Evolutionary conservation across 1,284 basidiomycete species (phyloP).

Genomic region (Puccinia horiana): DNA sequence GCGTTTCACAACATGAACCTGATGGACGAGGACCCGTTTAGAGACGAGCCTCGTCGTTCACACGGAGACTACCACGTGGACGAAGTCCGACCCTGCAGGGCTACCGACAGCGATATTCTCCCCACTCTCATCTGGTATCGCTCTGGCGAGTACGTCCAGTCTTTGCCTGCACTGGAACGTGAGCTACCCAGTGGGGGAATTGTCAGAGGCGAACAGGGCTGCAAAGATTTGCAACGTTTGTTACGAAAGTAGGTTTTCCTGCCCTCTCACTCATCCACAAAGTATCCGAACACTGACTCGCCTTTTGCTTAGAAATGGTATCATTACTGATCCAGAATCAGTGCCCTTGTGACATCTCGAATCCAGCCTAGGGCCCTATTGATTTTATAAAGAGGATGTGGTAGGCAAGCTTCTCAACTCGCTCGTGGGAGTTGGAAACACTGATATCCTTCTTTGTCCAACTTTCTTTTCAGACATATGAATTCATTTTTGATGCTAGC

Average conservation of each 20-base stretch:
- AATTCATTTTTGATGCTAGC: too few species aligned
- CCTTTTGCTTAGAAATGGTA: slow-evolving; percentile 2
- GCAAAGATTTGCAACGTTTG: slow-evolving; percentile 36
- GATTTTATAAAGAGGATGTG: background rate
- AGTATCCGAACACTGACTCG: background rate
- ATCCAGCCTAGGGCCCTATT: background rate
- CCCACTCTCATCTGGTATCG: slow-evolving; percentile 80
- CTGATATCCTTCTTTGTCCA: too few species aligned
- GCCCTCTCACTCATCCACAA: background rate
- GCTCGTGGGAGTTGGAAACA: too few species aligned
- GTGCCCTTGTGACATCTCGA: background rate
- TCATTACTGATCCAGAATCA: slow-evolving; percentile 8
- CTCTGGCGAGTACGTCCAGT: slow-evolving; percentile 75
- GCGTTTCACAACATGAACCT: background rate
- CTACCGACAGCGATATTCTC: slow-evolving; percentile 71
- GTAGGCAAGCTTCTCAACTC: too few species aligned
- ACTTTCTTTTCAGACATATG: too few species aligned
- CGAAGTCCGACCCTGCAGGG: slow-evolving; percentile 9
- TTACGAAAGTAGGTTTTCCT: slow-evolving; percentile 2
- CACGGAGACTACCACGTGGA: background rate
- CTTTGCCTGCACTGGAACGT: slow-evolving; percentile 82
- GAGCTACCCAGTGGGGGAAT: slow-evolving; percentile 68
- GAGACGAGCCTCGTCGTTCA: background rate
- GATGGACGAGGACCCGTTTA: slow-evolving; percentile 23
- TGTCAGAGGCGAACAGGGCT: slow-evolving; percentile 39